These are phyloP conservation scores for Ustilago sp. DNA, from an alignment of 1,284 basidiomycete genomes.

Conservation along the genomic window DNA sequence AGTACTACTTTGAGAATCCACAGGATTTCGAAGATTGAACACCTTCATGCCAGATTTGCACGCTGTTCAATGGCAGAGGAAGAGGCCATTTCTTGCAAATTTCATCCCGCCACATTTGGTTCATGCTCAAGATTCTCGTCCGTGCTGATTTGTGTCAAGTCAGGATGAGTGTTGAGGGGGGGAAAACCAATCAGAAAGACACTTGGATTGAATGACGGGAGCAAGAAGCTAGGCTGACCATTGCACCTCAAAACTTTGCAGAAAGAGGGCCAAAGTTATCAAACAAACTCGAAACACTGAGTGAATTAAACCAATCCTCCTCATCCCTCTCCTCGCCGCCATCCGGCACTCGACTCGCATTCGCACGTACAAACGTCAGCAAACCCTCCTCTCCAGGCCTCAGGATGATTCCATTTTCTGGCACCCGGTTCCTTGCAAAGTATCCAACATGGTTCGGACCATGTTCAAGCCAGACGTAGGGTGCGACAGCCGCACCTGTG, in stretches of 20 bases:
- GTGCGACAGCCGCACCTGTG: constrained; percentile 21
- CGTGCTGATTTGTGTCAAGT: not conserved
- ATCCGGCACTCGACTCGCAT: not conserved
- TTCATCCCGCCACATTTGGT: not conserved
- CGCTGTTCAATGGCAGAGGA: too few relatives aligned
- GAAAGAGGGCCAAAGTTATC: constrained; percentile 10
- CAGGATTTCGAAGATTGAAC: constrained; percentile 57
- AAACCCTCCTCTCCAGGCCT: constrained; percentile 14
- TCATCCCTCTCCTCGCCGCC: not conserved
- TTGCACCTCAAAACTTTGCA: not conserved
- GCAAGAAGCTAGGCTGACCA: not conserved
- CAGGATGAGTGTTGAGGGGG: too few relatives aligned
- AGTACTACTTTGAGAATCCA: constrained; percentile 68
- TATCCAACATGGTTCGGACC: constrained; percentile 74
- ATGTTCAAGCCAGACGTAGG: constrained; percentile 75
- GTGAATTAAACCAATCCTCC: not conserved
- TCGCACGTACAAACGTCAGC: constrained; percentile 10
- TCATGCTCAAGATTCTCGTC: not conserved
- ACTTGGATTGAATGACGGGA: not conserved
- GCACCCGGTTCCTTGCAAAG: constrained; percentile 67
- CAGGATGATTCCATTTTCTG: constrained; percentile 34
- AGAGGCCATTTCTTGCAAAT: not conserved
- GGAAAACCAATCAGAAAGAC: not conserved
- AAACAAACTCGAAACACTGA: constrained; percentile 16
- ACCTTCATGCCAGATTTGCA: not conserved